Base-by-base conservation (phyloP, 2,329 filamentous ascomycete genomes). In the Nemania sp. region DNA sequence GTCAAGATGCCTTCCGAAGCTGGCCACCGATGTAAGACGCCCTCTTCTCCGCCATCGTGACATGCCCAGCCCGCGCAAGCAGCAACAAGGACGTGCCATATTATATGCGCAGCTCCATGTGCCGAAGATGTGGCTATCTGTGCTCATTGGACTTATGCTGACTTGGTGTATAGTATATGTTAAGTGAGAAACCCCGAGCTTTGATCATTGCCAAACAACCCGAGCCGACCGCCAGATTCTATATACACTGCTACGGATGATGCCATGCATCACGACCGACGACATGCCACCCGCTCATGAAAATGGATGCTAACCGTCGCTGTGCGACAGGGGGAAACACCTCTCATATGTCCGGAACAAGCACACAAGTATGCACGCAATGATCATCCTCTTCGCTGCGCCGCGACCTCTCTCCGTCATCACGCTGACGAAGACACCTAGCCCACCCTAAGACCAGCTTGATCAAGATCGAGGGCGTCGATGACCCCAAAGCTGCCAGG, bases 391-490 rank as follows among this genome's bases (percentile, higher is more conserved):
- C 43, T n/a, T n/a, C 31, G 45, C 45, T 28, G 39, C 19, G 11
- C 31, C 9, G 39, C 11, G 22, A 22, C 11, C 37, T 36, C 30
- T 20, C 11, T 26, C 4, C 3, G 26, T 36, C 52, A 55, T 36
- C 17, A 39, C 90, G 93, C 57, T 54, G 79, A 89, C 88, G 77
- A 93, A 95, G 84, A 52, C 89, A 90, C 80, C 88, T 84, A 80
- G 91, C 87, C 75, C 91, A 89, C 83, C 88, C 93, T 70, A 87
- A 88, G 80, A 95, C 90, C 71, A 90, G 90, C 76, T 84, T 97
- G 80, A 89, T 99, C 81, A 94, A 97, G 87, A 96, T 99, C 73
- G 93, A 99, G 85, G 93, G 93, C 77, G 94, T 97, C 71, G 91
- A 96, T 72, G 85, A 90, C 83, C 86, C 89, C 72, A 82, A 90